Evolutionary conservation across 768 basidiomycete genomes (phyloP).

Genomic region (Gloeopeniophorella convolvens): DNA sequence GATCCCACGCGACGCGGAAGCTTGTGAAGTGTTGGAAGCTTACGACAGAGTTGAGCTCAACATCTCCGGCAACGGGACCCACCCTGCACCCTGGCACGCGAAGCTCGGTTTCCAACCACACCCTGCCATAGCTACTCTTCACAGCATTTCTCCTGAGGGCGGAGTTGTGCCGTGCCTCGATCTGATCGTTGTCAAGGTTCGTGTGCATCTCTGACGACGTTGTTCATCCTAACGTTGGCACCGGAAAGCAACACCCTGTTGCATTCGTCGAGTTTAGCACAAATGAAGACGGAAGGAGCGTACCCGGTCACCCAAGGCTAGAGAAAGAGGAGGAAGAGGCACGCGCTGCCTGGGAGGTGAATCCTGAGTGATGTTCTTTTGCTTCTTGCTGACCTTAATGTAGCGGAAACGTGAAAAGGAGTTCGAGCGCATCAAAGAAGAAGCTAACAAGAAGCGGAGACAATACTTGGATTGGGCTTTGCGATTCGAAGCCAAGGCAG

Average conservation of each 20-base stretch:
- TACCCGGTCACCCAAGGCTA: constrained; percentile 55
- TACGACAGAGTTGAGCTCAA: constrained; percentile 59
- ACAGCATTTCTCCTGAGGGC: constrained; percentile 76
- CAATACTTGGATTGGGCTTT: constrained; percentile 55
- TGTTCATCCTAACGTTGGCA: neutral
- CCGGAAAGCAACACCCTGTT: constrained; percentile 61
- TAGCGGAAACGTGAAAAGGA: constrained; percentile 57
- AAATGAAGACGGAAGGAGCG: constrained; percentile 41
- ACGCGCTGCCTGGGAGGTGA: constrained; percentile 67
- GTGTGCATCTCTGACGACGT: constrained; percentile 3
- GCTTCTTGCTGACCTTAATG: neutral
- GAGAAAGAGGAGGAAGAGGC: constrained; percentile 60
- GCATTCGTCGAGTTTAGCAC: constrained; percentile 71
- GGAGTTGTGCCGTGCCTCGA: constrained; percentile 73
- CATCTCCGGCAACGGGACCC: constrained; percentile 79
- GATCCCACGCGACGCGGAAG: constrained; percentile 45
- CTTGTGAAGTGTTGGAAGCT: constrained; percentile 76
- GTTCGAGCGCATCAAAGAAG: constrained; percentile 48
- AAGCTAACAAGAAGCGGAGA: constrained; percentile 49
- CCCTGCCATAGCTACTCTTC: constrained; percentile 69
- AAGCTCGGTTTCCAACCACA: constrained; percentile 71
- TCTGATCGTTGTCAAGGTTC: constrained; percentile 61
- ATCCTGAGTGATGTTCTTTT: constrained; percentile 1
- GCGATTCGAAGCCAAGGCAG: constrained; percentile 55
- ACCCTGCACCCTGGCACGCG: constrained; percentile 81